phyloP scores from a whole-genome alignment of 192 early-diverging fungal species.

The Backusella liffmaniae region DNA sequence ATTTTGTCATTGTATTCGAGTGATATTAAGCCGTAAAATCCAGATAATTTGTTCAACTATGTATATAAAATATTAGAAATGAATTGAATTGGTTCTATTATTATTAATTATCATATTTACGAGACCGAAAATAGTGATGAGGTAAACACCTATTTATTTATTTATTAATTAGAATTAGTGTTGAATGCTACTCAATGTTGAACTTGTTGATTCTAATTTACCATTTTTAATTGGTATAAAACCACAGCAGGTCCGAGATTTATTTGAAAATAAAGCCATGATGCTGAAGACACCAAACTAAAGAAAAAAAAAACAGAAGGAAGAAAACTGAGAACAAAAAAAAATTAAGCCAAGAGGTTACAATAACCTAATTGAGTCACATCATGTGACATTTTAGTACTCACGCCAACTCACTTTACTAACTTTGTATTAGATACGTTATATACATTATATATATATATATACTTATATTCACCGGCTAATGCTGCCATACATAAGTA shows the following conservation, averaged over 20 bases:
- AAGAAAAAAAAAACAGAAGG: not conserved
- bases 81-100: not conserved
- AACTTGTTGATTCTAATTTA: not conserved
- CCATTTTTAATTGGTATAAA: constrained; percentile 17
- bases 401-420: no score
- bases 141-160: constrained; percentile 9
- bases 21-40: constrained; percentile 35
- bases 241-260: constrained; percentile 1
- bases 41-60: constrained; percentile 41
- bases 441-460: no score
- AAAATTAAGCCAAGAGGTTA: not conserved
- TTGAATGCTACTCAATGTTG: not conserved
- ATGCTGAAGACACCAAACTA: not conserved
- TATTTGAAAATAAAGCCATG: constrained; percentile 8
- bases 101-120: not conserved
- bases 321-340: not conserved
- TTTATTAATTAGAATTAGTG: not conserved
- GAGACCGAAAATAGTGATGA: constrained; percentile 19
- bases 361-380: not conserved
- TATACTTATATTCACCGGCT: no score
- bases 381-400: not conserved
- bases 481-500: no score
- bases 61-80: not conserved
- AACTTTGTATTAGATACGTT: no score
- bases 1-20: constrained; percentile 21